A percentile compares a stretch with the other conserved stretches of the same genome.
Evolutionary conservation across 768 basidiomycete species (phyloP).

Genomic region (Wakefieldia striispora): DNA sequence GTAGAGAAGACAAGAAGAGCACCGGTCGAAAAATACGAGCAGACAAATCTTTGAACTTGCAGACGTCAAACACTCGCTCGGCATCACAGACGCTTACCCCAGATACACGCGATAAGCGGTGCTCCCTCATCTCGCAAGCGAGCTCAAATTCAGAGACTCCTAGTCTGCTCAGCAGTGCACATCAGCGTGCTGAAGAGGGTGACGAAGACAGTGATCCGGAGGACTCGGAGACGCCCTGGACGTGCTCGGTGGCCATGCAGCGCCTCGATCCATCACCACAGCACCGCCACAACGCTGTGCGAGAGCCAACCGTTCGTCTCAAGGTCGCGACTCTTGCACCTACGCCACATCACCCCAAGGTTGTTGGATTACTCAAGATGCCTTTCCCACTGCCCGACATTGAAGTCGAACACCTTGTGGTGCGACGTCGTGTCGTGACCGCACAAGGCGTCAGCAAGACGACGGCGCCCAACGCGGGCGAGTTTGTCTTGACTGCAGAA

Average conservation of each 20-base stretch:
- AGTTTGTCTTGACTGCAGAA: conserved; percentile 73
- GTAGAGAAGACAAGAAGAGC: conserved; percentile 36
- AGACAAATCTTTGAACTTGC: conserved; percentile 14
- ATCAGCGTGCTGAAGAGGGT: conserved; percentile 40
- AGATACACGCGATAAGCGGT: conserved; percentile 27
- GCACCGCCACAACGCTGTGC: conserved; percentile 4
- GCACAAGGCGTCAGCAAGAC: conserved; percentile 27
- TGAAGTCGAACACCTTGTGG: conserved; percentile 58
- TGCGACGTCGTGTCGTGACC: conserved; percentile 48
- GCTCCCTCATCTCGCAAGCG: conserved; percentile 41
- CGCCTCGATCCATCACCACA: conserved; percentile 30
- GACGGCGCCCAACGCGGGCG: conserved; percentile 18
- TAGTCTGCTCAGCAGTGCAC: conserved; percentile 19
- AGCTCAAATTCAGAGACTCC: conserved; percentile 36
- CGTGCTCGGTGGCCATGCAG: conserved; percentile 75
- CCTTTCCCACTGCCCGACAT: conserved; percentile 87
- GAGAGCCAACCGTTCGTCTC: conserved; percentile 34
- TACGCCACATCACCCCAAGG: conserved; percentile 94
- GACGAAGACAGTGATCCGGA: conserved; percentile 91
- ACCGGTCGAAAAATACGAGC: conserved; percentile 18
- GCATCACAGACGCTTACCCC: conserved; percentile 11
- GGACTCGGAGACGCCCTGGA: conserved; percentile 96
- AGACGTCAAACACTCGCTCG: conserved; percentile 14
- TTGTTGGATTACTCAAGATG: conserved; percentile 87
- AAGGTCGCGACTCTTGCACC: conserved; percentile 86